Base-by-base conservation (phyloP, 2,329 filamentous ascomycete genomes). In the Seiridium unicorne region DNA sequence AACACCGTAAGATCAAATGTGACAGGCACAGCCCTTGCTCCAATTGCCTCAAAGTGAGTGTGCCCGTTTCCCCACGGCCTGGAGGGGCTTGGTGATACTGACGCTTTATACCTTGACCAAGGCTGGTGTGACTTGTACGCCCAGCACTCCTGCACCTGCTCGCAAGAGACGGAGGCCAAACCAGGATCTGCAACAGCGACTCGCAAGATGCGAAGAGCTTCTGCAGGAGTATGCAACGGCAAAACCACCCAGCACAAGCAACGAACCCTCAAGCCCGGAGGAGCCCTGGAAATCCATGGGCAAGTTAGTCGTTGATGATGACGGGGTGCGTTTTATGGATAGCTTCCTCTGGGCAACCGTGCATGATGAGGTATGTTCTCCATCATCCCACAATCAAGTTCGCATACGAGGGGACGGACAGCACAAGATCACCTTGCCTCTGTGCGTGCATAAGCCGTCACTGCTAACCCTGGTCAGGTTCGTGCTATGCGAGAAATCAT, bases 1-100 rank as follows among this genome's bases (percentile, higher is more conserved):
- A 87, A 68, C 81, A 84, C 67, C 80, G 84, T 66, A 87, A 87
- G 73, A 86, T 86, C 72, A 86, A 85, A 70, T 87, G 84, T 72
- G 84, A 87, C 66, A 79, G 84, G 62, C 80, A 79, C 47, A 84
- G 81, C 46, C 84, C 84, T 3, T 87, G 84, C 66, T 81, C 83
- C 60, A 86, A 87, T 65, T 87, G 84, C 65, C 73, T 82, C 69
- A 87, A 86, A 79, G 84, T 86, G 65, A 66, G 71, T 7, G 26
- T 7, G 44, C 26, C 35, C 6, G 31, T 32, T 61, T 42, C 9
- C 44, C 55, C 57, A 42, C 9, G 36, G 18, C 18, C n/a, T 11
- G 6, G 36, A 38, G 13, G 18, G 36, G 5, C 35, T 10, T 32
- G 32, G 34, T 11, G 7, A 35, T 36, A 34, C 56, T 32, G 35